Evolutionary conservation across 2,329 filamentous ascomycete species (phyloP), one percentile per base, ranked within the genome.

Genomic region (Cladosporium sp.): DNA sequence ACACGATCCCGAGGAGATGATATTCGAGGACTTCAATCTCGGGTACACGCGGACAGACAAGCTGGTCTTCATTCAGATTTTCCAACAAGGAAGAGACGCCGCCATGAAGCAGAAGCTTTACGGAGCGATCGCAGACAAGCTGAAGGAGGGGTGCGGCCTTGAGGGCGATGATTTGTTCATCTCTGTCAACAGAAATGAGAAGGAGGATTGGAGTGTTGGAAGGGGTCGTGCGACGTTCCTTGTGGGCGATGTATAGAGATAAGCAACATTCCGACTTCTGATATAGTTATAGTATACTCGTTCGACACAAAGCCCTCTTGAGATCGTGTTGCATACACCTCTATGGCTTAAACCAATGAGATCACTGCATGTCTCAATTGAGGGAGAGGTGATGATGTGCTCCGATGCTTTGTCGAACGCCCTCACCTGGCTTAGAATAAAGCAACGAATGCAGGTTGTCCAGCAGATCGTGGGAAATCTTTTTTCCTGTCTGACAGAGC

Each of bases 131-230:
- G 61, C 61, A 5, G 59, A 62, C 22, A 34, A 49, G 12, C 43
- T 65, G 49, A 55, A 57, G 34, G 42, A 47, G 13, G 52, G 61
- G 41, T 59, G 57, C 29, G 59, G 56, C 11, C 18, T 66, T 0
- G 49, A 57, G 22, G 57, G 56, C 1, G 47, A 58, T 8, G 64
- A 66, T 53, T 53, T 67, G 50, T 61, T 68, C 42, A 50, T 68
- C 13, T 61, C 54, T 36, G 53, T 55, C 44, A 49, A 52, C 18
- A 38, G 49, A 37, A 65, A 63, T 52, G 57, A 54, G 17, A 59
- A 56, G 54, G 63, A 62, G 40, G 62, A 66, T 54, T 66, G 65
- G 64, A 65, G 61, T 53, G 66, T 66, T 53, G 64, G 64, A 5
- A 47, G 55, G 22, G 62, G 61, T 1, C 50, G 58, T 36, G 64